Percentiles rank a stretch among this genome's conserved stretches.
Evolutionary conservation across 371 early-diverging fungal genomes (phyloP).

Genomic region (Syncephalastrum racemosum): DNA sequence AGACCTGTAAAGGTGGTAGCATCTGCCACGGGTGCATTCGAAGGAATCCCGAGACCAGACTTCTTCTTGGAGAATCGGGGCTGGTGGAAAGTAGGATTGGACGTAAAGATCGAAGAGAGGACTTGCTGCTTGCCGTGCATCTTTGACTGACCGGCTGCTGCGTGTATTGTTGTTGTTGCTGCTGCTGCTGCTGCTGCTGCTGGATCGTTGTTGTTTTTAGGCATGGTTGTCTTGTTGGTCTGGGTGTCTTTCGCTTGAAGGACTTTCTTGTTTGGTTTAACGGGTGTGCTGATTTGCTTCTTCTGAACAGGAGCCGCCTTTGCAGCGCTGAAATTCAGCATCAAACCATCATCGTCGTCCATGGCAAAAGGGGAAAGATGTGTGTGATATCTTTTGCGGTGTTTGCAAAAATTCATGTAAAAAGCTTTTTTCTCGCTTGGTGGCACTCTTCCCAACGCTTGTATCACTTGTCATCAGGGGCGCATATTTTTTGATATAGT

Average conservation of each 20-base stretch:
- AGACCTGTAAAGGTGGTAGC: conserved; percentile 68
- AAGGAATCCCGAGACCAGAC: conserved; percentile 38
- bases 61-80: conserved; percentile 27
- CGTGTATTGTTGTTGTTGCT: conserved; percentile 9
- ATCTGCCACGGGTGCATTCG: conserved; percentile 57
- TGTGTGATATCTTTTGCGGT: too few relatives aligned
- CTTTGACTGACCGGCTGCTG: conserved; percentile 27
- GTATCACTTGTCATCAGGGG: too few relatives aligned
- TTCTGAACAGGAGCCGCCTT: conserved; percentile 1
- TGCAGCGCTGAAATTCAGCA: conserved; percentile 59
- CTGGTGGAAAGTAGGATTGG: conserved; percentile 49
- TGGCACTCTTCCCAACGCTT: too few relatives aligned
- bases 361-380: conserved; percentile 1
- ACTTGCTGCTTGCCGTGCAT: conserved; percentile 56
- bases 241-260: not conserved
- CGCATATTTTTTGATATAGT: too few relatives aligned
- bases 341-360: conserved; percentile 64
- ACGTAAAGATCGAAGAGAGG: conserved; percentile 58
- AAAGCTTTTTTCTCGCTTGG: too few relatives aligned
- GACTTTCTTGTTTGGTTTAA: not conserved
- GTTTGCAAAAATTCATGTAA: too few relatives aligned
- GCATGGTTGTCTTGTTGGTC: conserved; percentile 6
- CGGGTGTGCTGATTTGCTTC: not conserved
- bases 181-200: not conserved
- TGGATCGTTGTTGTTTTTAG: conserved; percentile 3